phyloP scores from a whole-genome alignment of 495 filamentous ascomycete species.

The Lepraria neglecta region DNA sequence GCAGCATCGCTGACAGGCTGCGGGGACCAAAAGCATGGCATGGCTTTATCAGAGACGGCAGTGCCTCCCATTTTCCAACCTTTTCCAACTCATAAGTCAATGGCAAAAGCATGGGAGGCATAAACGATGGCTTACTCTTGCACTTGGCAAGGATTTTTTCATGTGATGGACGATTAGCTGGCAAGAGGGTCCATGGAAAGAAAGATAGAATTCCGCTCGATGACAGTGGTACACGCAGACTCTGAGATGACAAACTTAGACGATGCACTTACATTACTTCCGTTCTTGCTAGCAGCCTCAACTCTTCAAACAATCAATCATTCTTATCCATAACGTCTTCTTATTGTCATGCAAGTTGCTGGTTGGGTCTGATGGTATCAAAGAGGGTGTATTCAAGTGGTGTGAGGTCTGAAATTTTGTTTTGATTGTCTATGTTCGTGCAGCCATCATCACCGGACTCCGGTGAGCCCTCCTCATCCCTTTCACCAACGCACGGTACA shows the following conservation, averaged over 20 bases:
- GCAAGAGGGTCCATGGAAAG: conserved; percentile 5
- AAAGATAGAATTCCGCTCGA: conserved; percentile 11
- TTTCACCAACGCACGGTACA: no score
- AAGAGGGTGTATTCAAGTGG: neutral
- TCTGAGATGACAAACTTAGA: conserved; percentile 18
- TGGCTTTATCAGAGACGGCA: conserved; percentile 19
- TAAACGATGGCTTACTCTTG: conserved; percentile 15
- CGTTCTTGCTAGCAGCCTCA: conserved; percentile 19
- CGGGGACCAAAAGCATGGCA: conserved; percentile 23
- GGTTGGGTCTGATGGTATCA: neutral
- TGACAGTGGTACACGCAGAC: conserved; percentile 12
- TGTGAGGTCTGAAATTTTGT: no score
- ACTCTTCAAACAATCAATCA: conserved; percentile 13
- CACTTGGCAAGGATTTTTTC: conserved; percentile 2
- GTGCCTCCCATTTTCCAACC: conserved; percentile 12
- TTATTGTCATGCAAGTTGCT: neutral
- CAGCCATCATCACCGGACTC: no score
- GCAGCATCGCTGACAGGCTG: conserved; percentile 11
- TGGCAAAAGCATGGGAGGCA: conserved; percentile 21
- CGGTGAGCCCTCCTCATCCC: no score
- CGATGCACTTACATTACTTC: conserved; percentile 19
- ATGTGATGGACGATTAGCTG: conserved; percentile 17
- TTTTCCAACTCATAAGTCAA: conserved; percentile 13
- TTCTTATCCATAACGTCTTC: neutral
- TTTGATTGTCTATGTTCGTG: no score